Evolutionary conservation across 257 asterid species (phyloP), one percentile per base, ranked within the genome.

Genomic region (Fraxinus excelsior): DNA sequence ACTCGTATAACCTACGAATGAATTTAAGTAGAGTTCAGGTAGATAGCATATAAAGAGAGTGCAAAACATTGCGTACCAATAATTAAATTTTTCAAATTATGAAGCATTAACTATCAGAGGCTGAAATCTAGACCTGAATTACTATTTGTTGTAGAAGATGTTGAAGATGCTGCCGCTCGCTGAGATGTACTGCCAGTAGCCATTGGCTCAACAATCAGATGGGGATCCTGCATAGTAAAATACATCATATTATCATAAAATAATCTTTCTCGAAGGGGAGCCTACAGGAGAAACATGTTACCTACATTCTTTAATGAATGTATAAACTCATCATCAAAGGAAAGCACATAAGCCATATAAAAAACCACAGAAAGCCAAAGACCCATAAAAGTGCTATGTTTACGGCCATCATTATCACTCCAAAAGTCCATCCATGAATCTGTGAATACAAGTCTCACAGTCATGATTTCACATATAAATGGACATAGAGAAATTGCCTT

Each of bases 121-220:
- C 35, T 76, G 71, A 49, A 77, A 49, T 38, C 10, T 53, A 40
- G 28, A 95, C 98, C 96, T 82, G 89, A 16, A 81, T 83, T 90
- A 62, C 76, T 82, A 85, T 56, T 85, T 60, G 92, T 78, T 77
- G 91, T 70, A n/a, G n/a, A n/a, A 7, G 96, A 87, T 40, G 97
- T 79, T 67, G 90, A 76, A 28, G 91, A 82, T 37, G 84, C 78
- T n/a, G 87, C 78, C 4, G 97, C 85, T 32, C 86, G 67, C 88
- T 88, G 96, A 79, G 97, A 87, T 23, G 96, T 76, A 81, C 84
- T 83, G 82, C 75, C 64, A 31, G 82, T 82, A 75, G 85, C 71
- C 85, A 92, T 90, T 82, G 98, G 96, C 85, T 91, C 99, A 73
- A 94, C 98, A 75, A 89, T 85, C 31, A 94, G 86, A 77, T 86